Percentiles rank a stretch among this genome's conserved stretches.
phyloP scores from a whole-genome alignment of 1,139 yeast species.

The Candida labiduridarum region DNA sequence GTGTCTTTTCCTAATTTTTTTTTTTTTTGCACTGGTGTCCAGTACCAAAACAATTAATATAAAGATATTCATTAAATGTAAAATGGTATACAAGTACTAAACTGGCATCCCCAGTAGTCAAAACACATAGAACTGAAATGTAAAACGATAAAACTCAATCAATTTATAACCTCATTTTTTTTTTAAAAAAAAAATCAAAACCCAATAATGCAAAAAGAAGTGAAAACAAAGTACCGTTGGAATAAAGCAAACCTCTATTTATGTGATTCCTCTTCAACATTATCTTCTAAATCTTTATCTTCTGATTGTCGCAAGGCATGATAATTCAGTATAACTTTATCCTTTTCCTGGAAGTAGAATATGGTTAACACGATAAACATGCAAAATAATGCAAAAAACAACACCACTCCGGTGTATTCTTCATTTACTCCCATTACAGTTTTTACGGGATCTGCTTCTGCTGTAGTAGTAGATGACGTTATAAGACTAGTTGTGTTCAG shows the following conservation, averaged over 20 bases:
- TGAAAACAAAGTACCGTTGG: too few species aligned
- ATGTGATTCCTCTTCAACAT: background rate
- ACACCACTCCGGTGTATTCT: conserved; percentile 12
- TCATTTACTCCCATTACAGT: conserved; percentile 3
- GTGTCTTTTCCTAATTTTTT: too few species aligned
- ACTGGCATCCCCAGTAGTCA: too few species aligned
- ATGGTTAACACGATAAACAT: conserved; percentile 9
- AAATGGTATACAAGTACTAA: too few species aligned
- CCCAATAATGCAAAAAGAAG: too few species aligned
- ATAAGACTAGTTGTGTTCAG: background rate
- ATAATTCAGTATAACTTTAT: conserved; percentile 5
- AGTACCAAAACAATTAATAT: too few species aligned
- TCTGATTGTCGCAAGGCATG: conserved; percentile 4
- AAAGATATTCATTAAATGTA: too few species aligned
- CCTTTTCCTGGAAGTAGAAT: conserved; percentile 9
- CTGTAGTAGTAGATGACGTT: background rate
- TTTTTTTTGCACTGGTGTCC: too few species aligned
- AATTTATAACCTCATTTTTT: too few species aligned
- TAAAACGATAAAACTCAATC: too few species aligned
- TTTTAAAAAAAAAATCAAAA: too few species aligned
- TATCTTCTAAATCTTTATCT: conserved; percentile 7
- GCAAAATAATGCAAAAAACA: conserved; percentile 9
- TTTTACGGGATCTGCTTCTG: background rate
- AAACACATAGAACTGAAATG: too few species aligned
- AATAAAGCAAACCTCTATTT: background rate